phyloP scores from a whole-genome alignment of 192 early-diverging fungal species.

The Mortierella claussenii region DNA sequence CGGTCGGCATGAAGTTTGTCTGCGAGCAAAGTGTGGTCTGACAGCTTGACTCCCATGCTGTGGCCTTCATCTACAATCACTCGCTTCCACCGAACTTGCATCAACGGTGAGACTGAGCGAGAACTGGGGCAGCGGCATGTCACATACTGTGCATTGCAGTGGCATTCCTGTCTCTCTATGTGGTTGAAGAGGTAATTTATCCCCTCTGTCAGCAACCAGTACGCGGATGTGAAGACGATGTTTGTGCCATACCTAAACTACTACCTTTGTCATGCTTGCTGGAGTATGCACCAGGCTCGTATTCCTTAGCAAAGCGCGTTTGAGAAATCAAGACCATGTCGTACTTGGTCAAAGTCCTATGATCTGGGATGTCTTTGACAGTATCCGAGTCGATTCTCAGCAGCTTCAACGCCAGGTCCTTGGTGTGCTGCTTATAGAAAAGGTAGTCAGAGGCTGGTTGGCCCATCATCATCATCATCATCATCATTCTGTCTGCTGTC shows the following conservation, averaged over 20 bases:
- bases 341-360: slow-evolving; percentile 61
- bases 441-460: neutral
- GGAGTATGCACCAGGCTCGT: slow-evolving; percentile 53
- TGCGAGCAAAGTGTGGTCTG: slow-evolving; percentile 62
- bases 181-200: neutral
- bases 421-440: slow-evolving; percentile 59
- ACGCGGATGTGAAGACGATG: too few relatives aligned
- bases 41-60: slow-evolving; percentile 64
- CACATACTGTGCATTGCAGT: slow-evolving; percentile 23
- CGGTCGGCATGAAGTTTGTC: slow-evolving; percentile 65
- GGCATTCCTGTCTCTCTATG: slow-evolving; percentile 3
- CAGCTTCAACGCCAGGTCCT: slow-evolving; percentile 56
- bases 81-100: slow-evolving; percentile 80
- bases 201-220: neutral
- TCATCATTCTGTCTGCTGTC: too few relatives aligned
- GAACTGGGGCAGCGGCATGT: slow-evolving; percentile 25
- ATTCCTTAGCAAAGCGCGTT: slow-evolving; percentile 70
- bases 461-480: too few relatives aligned
- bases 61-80: slow-evolving; percentile 90
- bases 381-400: slow-evolving; percentile 55
- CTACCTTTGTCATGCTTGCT: slow-evolving; percentile 19
- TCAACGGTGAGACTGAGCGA: slow-evolving; percentile 69
- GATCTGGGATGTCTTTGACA: slow-evolving; percentile 61
- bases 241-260: too few relatives aligned
- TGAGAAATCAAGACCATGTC: slow-evolving; percentile 80